These are phyloP conservation scores for Pichia sp. DNA, from an alignment of 1,139 yeast species.

Conservation along the genomic window DNA sequence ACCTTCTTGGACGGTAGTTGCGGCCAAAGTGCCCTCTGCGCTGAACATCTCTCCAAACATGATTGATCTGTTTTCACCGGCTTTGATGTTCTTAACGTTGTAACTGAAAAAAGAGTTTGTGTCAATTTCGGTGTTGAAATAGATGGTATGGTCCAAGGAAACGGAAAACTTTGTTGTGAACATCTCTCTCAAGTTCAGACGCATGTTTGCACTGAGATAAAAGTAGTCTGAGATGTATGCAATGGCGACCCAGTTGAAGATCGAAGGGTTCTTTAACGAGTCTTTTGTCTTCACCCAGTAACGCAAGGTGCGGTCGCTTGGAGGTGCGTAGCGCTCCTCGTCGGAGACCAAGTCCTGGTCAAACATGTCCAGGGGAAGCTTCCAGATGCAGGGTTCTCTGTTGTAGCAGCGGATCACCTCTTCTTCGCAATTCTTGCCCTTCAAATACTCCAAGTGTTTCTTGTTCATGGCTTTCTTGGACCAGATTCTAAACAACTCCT, in stretches of 20 bases:
- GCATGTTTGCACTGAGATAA: constrained; percentile 46
- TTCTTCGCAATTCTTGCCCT: constrained; percentile 16
- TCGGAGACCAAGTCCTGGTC: constrained; percentile 26
- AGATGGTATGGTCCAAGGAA: constrained; percentile 63
- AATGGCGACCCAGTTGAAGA: constrained; percentile 54
- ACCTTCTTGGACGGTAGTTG: constrained; percentile 68
- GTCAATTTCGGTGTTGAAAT: constrained; percentile 57
- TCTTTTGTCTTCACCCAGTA: constrained; percentile 44
- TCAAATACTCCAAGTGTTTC: constrained; percentile 23
- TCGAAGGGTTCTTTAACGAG: constrained; percentile 31
- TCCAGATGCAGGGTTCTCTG: constrained; percentile 39
- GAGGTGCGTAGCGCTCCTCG: constrained; percentile 29
- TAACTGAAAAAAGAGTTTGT: constrained; percentile 50
- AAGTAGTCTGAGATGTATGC: constrained; percentile 62
- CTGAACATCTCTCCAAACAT: constrained; percentile 58
- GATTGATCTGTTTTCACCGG: constrained; percentile 52
- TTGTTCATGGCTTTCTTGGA: constrained; percentile 21
- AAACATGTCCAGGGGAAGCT: constrained; percentile 41
- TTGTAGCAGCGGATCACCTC: constrained; percentile 29
- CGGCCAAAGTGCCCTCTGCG: constrained; percentile 50
- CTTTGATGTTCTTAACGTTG: constrained; percentile 47
- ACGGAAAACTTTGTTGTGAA: constrained; percentile 47
- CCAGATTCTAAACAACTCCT: constrained; percentile 31
- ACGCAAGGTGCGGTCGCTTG: constrained; percentile 40
- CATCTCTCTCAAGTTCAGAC: constrained; percentile 39